These are phyloP conservation scores for Sphenostylis stenocarpa DNA, from an alignment of 306 rosid species.

Conservation along the genomic window DNA sequence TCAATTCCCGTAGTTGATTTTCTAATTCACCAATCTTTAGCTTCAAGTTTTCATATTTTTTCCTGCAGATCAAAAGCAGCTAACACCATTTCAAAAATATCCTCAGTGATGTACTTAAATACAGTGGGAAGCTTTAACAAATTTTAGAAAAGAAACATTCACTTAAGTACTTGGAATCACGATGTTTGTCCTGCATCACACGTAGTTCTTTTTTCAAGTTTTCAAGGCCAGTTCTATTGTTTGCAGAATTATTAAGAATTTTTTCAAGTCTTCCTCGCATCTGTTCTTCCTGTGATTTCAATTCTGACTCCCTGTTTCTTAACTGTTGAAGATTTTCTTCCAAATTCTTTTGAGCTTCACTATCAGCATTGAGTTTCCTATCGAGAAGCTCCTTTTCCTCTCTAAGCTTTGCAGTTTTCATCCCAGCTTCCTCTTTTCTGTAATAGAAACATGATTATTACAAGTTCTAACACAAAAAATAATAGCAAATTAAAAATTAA, in stretches of 20 bases:
- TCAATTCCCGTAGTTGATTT: slow-evolving; percentile 86
- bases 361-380: slow-evolving; percentile 89
- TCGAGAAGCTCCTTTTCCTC: slow-evolving; percentile 95
- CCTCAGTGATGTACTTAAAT: not conserved
- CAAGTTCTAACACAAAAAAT: slow-evolving; percentile 4
- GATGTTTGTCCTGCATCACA: slow-evolving; percentile 71
- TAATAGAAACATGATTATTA: slow-evolving; percentile 31
- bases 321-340: slow-evolving; percentile 95
- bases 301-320: slow-evolving; percentile 64
- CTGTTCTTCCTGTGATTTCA: slow-evolving; percentile 75
- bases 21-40: slow-evolving; percentile 75
- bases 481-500: not conserved
- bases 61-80: slow-evolving; percentile 53
- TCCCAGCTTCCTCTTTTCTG: slow-evolving; percentile 98
- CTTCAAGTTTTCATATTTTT: slow-evolving; percentile 70
- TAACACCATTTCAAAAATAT: slow-evolving; percentile 13
- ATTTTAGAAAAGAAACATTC: not conserved
- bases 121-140: not conserved
- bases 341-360: slow-evolving; percentile 89
- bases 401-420: slow-evolving; percentile 84
- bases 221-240: slow-evolving; percentile 53
- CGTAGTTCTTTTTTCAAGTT: slow-evolving; percentile 67
- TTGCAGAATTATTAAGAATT: slow-evolving; percentile 58
- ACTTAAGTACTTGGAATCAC: slow-evolving; percentile 65
- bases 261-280: slow-evolving; percentile 71